A percentile compares a stretch with the other conserved stretches of the same genome.
These are phyloP conservation scores for Colletotrichum karsti DNA, from an alignment of 2,329 filamentous ascomycete genomes.

Conservation along the genomic window DNA sequence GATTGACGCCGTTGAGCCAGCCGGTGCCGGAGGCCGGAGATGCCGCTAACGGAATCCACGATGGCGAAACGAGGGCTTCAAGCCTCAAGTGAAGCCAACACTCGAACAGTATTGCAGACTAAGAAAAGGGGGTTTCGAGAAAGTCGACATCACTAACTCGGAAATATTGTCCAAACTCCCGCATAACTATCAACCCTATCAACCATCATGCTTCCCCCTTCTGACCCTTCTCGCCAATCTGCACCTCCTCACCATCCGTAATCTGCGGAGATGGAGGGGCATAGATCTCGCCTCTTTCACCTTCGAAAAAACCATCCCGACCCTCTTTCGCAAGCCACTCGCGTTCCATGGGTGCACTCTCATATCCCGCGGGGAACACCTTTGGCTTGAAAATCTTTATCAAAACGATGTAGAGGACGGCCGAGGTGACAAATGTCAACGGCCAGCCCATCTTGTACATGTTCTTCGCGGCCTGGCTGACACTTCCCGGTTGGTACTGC, in stretches of 20 bases:
- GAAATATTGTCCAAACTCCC: too few relatives aligned
- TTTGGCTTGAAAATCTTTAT: constrained; percentile 31
- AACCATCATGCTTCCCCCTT: not conserved
- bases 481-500: constrained; percentile 34
- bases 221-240: constrained; percentile 4
- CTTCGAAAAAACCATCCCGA: constrained; percentile 35
- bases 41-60: not conserved
- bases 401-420: constrained; percentile 34
- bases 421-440: constrained; percentile 36
- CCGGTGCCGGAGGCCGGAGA: not conserved
- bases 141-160: not conserved
- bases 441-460: constrained; percentile 42
- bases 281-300: constrained; percentile 29
- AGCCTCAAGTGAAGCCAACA: too few relatives aligned
- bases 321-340: constrained; percentile 36
- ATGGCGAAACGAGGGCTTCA: not conserved
- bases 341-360: constrained; percentile 24
- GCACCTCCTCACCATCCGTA: constrained; percentile 12
- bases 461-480: constrained; percentile 34
- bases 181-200: too few relatives aligned
- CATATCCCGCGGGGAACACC: constrained; percentile 33
- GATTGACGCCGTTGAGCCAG: not conserved
- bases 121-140: too few relatives aligned
- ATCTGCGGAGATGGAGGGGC: constrained; percentile 19
- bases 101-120: too few relatives aligned